Conservation (phyloP, 2,329 filamentous ascomycete species). For the Talaromyces sp. region DNA sequence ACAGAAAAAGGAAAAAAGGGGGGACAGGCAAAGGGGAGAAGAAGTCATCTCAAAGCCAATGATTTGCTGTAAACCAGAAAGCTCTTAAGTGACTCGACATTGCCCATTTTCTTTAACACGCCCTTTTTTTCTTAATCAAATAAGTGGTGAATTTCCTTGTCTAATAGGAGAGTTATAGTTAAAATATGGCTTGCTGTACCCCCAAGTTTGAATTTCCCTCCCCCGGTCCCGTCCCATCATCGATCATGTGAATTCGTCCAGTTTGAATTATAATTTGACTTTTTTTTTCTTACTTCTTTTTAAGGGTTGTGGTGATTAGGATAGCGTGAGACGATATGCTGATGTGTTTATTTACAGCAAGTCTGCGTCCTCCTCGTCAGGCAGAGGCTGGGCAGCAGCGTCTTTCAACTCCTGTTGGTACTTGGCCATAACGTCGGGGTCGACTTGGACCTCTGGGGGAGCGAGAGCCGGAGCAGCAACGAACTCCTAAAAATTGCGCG, state of each 20-base stretch:
- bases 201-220: not conserved
- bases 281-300: not conserved
- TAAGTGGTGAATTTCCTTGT: not conserved
- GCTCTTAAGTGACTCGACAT: not conserved
- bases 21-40: not conserved
- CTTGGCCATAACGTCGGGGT: conserved; percentile 51
- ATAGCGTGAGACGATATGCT: not conserved
- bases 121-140: not conserved
- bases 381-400: conserved; percentile 77
- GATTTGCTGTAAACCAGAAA: not conserved
- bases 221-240: not conserved
- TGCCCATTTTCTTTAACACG: not conserved
- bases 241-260: not conserved
- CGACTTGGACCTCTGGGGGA: conserved; percentile 85
- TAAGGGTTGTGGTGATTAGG: not conserved
- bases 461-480: conserved; percentile 92
- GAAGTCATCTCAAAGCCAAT: not conserved
- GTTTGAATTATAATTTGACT: not conserved
- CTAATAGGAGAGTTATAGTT: not conserved
- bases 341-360: conserved; percentile 23
- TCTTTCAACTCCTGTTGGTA: conserved; percentile 85
- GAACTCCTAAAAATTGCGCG: conserved; percentile 64
- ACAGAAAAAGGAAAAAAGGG: not conserved
- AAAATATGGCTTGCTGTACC: conserved; percentile 10
- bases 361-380: conserved; percentile 82